Conservation (phyloP, 148 eudicot genomes). For the Fagopyrum esculentum region DNA sequence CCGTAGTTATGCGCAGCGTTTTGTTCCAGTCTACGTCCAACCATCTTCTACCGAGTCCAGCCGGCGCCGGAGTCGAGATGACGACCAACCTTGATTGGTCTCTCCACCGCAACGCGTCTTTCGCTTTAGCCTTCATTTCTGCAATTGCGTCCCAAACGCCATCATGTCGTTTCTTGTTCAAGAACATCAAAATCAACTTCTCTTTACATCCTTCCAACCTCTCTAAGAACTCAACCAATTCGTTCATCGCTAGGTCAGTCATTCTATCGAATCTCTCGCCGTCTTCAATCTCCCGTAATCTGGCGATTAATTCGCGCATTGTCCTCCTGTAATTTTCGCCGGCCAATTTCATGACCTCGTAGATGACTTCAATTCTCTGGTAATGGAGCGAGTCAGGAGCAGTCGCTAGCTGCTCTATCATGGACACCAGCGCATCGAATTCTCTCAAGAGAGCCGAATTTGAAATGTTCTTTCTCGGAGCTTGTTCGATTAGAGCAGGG, state of each 20-base stretch:
- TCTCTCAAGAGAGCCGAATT: constrained; percentile 23
- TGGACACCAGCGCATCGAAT: constrained; percentile 24
- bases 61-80: background rate
- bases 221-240: constrained; percentile 26
- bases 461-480: background rate
- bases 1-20: background rate
- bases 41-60: background rate
- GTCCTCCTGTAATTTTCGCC: constrained; percentile 55
- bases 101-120: constrained; percentile 21
- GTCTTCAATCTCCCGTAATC: constrained; percentile 25
- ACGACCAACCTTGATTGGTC: constrained; percentile 22
- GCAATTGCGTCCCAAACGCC: constrained; percentile 50
- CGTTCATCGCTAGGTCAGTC: constrained; percentile 18
- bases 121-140: constrained; percentile 17
- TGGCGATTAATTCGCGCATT: constrained; percentile 24
- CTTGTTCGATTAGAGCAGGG: background rate
- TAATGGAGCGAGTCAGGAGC: constrained; percentile 41
- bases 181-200: constrained; percentile 39
- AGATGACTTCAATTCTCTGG: constrained; percentile 36
- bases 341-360: constrained; percentile 40
- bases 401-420: constrained; percentile 40
- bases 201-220: constrained; percentile 35
- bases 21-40: constrained; percentile 8
- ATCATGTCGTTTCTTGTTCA: constrained; percentile 47
- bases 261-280: constrained; percentile 16